These are phyloP conservation scores for Aspergillus brasiliensis DNA, from an alignment of 2,329 filamentous ascomycete species.

Conservation along the genomic window DNA sequence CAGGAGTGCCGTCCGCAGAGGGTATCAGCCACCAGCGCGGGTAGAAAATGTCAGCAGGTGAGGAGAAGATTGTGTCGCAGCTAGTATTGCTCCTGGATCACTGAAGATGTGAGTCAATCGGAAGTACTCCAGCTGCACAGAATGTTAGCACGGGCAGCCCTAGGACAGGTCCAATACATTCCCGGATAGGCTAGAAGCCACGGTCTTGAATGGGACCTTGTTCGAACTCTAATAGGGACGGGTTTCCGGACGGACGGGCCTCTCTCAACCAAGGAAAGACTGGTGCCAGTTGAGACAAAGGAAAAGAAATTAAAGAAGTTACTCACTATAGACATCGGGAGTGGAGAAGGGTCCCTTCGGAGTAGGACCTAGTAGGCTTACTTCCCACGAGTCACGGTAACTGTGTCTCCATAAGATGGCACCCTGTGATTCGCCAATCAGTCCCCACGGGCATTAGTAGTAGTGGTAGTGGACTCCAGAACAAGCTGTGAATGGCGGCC, in stretches of 20 bases:
- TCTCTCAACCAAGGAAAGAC: neutral
- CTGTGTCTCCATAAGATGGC: neutral
- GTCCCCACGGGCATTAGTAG: neutral
- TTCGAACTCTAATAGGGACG: conserved; percentile 1
- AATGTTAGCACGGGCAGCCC: conserved; percentile 4
- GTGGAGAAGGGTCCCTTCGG: neutral
- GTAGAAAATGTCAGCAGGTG: conserved; percentile 4
- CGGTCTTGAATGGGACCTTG: conserved; percentile 2
- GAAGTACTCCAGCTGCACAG: neutral
- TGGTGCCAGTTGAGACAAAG: neutral
- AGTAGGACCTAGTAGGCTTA: neutral
- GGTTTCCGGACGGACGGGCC: neutral
- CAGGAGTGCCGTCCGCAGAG: neutral
- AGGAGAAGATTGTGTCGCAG: neutral
- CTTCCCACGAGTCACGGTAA: neutral
- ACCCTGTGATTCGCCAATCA: neutral
- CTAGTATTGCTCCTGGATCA: neutral
- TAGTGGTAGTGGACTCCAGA: conserved; percentile 1
- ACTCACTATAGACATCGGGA: neutral
- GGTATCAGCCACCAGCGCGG: conserved; percentile 8
- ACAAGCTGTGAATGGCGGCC: neutral
- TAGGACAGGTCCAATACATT: conserved; percentile 3
- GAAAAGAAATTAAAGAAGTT: conserved; percentile 1
- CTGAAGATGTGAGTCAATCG: conserved; percentile 1
- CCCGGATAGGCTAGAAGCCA: neutral